phyloP scores from a whole-genome alignment of 495 filamentous ascomycete species.

The Penicillium macrosclerotiorum region DNA sequence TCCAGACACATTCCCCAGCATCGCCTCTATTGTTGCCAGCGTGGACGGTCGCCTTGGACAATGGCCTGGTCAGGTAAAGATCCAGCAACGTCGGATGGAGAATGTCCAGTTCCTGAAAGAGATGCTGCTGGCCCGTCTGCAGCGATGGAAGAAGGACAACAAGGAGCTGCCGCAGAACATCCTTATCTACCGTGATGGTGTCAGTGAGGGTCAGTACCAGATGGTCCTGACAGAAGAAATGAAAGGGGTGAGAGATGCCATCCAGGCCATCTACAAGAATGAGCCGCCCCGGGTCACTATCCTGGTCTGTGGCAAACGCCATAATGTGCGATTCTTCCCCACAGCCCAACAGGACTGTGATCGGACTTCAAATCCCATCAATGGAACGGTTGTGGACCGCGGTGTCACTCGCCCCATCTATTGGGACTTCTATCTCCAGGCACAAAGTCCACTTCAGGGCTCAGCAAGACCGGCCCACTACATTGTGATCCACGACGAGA shows the following conservation, averaged over 20 bases:
- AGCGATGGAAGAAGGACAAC: slow-evolving; percentile 51
- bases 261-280: slow-evolving; percentile 44
- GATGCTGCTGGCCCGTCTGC: slow-evolving; percentile 58
- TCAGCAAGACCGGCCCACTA: slow-evolving; percentile 76
- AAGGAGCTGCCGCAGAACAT: slow-evolving; percentile 64
- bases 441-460: slow-evolving; percentile 76
- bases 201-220: slow-evolving; percentile 75
- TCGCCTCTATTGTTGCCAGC: slow-evolving; percentile 74
- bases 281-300: slow-evolving; percentile 41
- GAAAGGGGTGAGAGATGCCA: slow-evolving; percentile 53
- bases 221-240: slow-evolving; percentile 54
- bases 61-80: slow-evolving; percentile 63
- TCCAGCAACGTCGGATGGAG: slow-evolving; percentile 57
- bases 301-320: slow-evolving; percentile 71
- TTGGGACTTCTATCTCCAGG: slow-evolving; percentile 81
- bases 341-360: slow-evolving; percentile 46
- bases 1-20: slow-evolving; percentile 54
- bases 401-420: slow-evolving; percentile 65
- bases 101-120: slow-evolving; percentile 52
- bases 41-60: slow-evolving; percentile 58
- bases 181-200: slow-evolving; percentile 81
- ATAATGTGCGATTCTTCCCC: slow-evolving; percentile 82
- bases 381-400: slow-evolving; percentile 80
- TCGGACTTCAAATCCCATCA: slow-evolving; percentile 56
- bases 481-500: slow-evolving; percentile 68